phyloP scores from a whole-genome alignment of 1,284 basidiomycete genomes.

The Malassezia japonica region DNA sequence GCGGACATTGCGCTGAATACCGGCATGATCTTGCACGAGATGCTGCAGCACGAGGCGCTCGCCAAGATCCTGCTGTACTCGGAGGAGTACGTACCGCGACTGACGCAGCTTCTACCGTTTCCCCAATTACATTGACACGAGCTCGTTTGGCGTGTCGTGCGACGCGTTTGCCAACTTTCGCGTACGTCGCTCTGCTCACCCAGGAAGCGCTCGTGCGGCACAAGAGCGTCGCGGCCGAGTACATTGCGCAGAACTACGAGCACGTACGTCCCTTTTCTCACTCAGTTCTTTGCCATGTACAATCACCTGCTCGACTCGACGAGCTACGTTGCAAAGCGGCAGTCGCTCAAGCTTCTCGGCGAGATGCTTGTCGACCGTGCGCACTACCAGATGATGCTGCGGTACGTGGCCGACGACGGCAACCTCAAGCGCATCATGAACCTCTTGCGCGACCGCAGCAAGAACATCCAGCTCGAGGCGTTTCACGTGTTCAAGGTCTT shows the following conservation, averaged over 20 bases:
- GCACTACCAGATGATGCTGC: constrained; percentile 96
- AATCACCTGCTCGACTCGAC: constrained; percentile 78
- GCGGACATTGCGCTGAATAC: constrained; percentile 93
- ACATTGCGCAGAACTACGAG: constrained; percentile 81
- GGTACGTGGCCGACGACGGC: constrained; percentile 72
- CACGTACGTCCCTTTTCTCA: constrained; percentile 52
- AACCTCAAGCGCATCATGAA: constrained; percentile 99
- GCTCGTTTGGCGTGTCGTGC: constrained; percentile 94
- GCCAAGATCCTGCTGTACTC: constrained; percentile 83
- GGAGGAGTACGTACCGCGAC: constrained; percentile 53
- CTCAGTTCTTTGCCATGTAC: constrained; percentile 87
- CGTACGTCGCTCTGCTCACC: not conserved
- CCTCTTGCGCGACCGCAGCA: constrained; percentile 86
- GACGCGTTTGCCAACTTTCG: constrained; percentile 96
- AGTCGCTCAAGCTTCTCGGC: constrained; percentile 92
- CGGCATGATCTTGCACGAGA: constrained; percentile 94
- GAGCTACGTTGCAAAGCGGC: constrained; percentile 99
- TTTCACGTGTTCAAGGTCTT: constrained; percentile 99
- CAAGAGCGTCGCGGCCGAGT: constrained; percentile 91
- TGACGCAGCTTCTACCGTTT: constrained; percentile 70
- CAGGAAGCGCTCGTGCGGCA: constrained; percentile 67
- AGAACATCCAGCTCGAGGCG: constrained; percentile 98
- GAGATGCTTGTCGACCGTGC: constrained; percentile 94
- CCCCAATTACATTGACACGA: constrained; percentile 90
- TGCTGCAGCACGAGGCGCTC: constrained; percentile 84